Evolutionary conservation across 257 asterid species (phyloP).

Genomic region (Solanum bulbocastanum): DNA sequence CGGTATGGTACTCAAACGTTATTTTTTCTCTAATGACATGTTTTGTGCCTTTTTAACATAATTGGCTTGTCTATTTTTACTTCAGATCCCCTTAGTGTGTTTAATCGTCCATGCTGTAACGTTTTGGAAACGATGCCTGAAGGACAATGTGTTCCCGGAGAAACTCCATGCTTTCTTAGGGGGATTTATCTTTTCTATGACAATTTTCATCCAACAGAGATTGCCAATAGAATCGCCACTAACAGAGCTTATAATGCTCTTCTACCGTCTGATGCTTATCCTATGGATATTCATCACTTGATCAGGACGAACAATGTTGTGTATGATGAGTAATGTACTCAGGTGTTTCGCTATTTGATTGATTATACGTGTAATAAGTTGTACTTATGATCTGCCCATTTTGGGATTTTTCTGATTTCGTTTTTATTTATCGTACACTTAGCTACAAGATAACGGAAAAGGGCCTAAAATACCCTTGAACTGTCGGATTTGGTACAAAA

Average conservation of each 20-base stretch:
- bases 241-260: slow-evolving; percentile 18
- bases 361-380: not conserved
- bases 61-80: not conserved
- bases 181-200: slow-evolving; percentile 16
- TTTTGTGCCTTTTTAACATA: not conserved
- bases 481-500: too few species aligned
- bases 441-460: not conserved
- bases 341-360: not conserved
- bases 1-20: slow-evolving; percentile 8
- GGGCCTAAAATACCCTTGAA: too few species aligned
- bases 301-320: not conserved
- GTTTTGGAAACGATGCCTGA: not conserved
- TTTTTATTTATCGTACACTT: not conserved
- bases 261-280: slow-evolving; percentile 21
- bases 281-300: slow-evolving; percentile 25
- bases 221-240: not conserved
- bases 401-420: not conserved
- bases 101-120: slow-evolving; percentile 25
- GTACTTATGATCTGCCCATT: not conserved
- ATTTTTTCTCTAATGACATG: not conserved
- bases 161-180: slow-evolving; percentile 19
- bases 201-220: slow-evolving; percentile 22
- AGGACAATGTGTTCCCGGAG: slow-evolving; percentile 14
- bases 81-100: not conserved
- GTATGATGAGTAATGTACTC: not conserved